A percentile compares a stretch with the other conserved stretches of the same genome.
Evolutionary conservation across 1,284 basidiomycete genomes (phyloP).

Genomic region (Malassezia sp.): DNA sequence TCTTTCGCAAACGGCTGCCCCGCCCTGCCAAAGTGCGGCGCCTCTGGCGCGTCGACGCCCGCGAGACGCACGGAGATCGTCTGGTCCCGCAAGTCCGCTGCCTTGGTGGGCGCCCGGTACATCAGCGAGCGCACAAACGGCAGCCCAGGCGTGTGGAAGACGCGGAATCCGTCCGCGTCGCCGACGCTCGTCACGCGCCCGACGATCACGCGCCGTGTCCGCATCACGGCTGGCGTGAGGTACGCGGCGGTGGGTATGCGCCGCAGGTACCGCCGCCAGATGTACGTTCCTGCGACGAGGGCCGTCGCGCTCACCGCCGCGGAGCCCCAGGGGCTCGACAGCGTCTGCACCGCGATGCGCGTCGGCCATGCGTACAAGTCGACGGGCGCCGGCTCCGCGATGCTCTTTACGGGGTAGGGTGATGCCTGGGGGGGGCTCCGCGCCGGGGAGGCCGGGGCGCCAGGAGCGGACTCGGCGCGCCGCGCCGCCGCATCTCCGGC

Average conservation of each 20-base stretch:
- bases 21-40: conserved; percentile 40
- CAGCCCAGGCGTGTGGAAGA: conserved; percentile 41
- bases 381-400: conserved; percentile 1
- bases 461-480: neutral
- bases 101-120: conserved; percentile 17
- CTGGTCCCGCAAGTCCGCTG: conserved; percentile 16
- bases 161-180: conserved; percentile 43
- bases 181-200: conserved; percentile 38
- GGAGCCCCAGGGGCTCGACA: conserved; percentile 8
- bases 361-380: neutral
- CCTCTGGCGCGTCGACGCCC: conserved; percentile 42
- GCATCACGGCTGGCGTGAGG: conserved; percentile 33
- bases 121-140: conserved; percentile 23
- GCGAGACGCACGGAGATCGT: conserved; percentile 41
- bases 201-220: conserved; percentile 31
- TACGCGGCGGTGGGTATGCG: conserved; percentile 36
- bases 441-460: no score
- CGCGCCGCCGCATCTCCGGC: neutral
- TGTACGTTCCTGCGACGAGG: neutral
- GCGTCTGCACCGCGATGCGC: neutral
- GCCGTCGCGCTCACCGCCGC: conserved; percentile 1
- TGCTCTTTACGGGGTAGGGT: conserved; percentile 12
- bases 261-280: conserved; percentile 41
- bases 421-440: no score
- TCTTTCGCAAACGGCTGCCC: conserved; percentile 43